Conservation (phyloP, 108 stramenopile species). For the Asterionellopsis glacialis region DNA sequence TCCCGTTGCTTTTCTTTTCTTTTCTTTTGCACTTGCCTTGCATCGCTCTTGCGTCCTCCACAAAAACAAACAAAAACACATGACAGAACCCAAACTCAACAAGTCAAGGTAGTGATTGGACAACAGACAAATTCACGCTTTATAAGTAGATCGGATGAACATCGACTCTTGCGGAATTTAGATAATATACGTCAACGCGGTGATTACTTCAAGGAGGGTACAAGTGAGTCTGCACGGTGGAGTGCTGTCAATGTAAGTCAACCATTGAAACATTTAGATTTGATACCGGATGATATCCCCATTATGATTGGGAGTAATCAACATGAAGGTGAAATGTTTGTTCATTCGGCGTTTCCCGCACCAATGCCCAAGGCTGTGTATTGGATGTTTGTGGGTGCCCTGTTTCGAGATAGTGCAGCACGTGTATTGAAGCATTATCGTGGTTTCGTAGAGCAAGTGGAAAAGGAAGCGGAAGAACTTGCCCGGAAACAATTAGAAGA, state of each 20-base stretch:
- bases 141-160: constrained; percentile 1
- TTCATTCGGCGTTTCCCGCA: constrained; percentile 71
- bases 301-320: constrained; percentile 73
- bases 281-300: constrained; percentile 62
- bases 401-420: constrained; percentile 68
- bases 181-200: constrained; percentile 11
- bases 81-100: not conserved
- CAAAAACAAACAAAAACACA: no score
- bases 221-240: constrained; percentile 34
- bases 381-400: constrained; percentile 75
- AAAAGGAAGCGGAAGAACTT: constrained; percentile 42
- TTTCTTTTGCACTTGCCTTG: no score
- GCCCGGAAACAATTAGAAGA: constrained; percentile 46
- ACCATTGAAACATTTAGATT: constrained; percentile 46
- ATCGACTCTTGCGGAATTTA: constrained; percentile 9
- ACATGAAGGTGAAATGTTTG: constrained; percentile 86
- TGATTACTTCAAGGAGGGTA: not conserved
- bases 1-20: no score
- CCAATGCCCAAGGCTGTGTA: constrained; percentile 80
- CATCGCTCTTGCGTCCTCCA: no score
- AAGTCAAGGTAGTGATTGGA: not conserved
- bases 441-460: constrained; percentile 44
- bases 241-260: constrained; percentile 65
- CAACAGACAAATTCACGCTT: not conserved
- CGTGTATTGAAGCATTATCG: constrained; percentile 60